Evolutionary conservation across 176 grass and related monocot genomes (phyloP), one percentile per base, ranked within the genome.

Genomic region (Coix lacrymajobi): DNA sequence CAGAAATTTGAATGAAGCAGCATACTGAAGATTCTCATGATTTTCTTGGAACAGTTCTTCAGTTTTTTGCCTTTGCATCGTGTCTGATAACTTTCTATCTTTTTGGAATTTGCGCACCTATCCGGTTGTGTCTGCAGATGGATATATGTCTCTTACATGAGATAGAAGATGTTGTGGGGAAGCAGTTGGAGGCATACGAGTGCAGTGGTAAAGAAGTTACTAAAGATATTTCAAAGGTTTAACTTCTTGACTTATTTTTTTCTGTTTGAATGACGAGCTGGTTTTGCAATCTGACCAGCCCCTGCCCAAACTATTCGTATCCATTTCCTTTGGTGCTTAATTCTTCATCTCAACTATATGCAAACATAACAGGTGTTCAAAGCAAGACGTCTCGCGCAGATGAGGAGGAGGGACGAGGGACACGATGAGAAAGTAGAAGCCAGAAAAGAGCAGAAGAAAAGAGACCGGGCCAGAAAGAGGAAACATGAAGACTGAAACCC

Each of bases 321-420:
- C 8, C 11, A 16, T 45, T 26, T 22, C 39, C 39, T 8, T 40
- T 40, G 39, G 39, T 2, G 8, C 39, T 40, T 15, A 69, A 34
- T 79, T 86, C 56, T 28, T 62, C 39, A 58, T 58, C 67, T 68
- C 7, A 39, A 56, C 3, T 40, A 29, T 52, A 24, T 52, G 32
- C 24, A 48, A 62, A 54, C 48, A 79, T 5, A 75, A 51, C 17
- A 98, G 96, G 96, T 96, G 9, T 96, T 90, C 69, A 94, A 95
- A 77, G 96, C 91, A 17, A 93, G 70, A 73, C 91, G 91, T 11
- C 87, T 99, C 25, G 89, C 83, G 0, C 88, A 79, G 34, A 92
- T 96, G 96, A 99, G 86, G 83, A 90, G 81, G 78, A 67, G 79
- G n/a, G 96, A 99, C 10, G 93, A 96, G 44, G 96, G 96, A 45